A percentile compares a stretch with the other conserved stretches of the same genome.
These are phyloP conservation scores for Phyllosticta citrichinensis DNA, from an alignment of 2,329 filamentous ascomycete species.

Conservation along the genomic window DNA sequence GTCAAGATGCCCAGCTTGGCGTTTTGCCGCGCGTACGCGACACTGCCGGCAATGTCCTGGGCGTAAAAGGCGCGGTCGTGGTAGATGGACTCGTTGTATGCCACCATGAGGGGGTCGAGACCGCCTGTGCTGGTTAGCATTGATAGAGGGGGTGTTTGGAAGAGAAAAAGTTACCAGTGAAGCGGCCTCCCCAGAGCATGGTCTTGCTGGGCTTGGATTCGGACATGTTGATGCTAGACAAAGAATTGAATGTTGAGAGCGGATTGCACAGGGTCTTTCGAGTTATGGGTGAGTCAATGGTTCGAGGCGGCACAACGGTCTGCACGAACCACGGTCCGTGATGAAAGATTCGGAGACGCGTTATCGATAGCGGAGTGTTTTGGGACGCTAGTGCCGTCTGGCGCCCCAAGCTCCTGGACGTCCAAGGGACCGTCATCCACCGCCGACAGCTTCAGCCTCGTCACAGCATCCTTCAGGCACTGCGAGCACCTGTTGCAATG, in stretches of 20 bases:
- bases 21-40: slow-evolving; percentile 76
- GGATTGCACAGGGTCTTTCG: neutral
- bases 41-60: slow-evolving; percentile 69
- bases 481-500: neutral
- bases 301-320: neutral
- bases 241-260: neutral
- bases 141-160: neutral
- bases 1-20: slow-evolving; percentile 64
- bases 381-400: neutral
- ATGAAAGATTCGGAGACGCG: neutral
- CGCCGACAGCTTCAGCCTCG: neutral
- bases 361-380: slow-evolving; percentile 5
- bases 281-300: slow-evolving; percentile 1
- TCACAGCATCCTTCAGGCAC: neutral
- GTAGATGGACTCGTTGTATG: slow-evolving; percentile 73
- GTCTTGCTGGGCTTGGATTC: slow-evolving; percentile 25
- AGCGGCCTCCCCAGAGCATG: slow-evolving; percentile 53
- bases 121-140: slow-evolving; percentile 44
- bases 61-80: slow-evolving; percentile 71
- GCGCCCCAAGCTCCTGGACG: neutral
- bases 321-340: slow-evolving; percentile 6
- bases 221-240: neutral
- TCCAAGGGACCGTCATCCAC: neutral
- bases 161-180: slow-evolving; percentile 38
- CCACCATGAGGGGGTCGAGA: slow-evolving; percentile 75